Base-by-base conservation (phyloP, 2,329 filamentous ascomycete genomes). In the Penicillium sclerotiorum region DNA sequence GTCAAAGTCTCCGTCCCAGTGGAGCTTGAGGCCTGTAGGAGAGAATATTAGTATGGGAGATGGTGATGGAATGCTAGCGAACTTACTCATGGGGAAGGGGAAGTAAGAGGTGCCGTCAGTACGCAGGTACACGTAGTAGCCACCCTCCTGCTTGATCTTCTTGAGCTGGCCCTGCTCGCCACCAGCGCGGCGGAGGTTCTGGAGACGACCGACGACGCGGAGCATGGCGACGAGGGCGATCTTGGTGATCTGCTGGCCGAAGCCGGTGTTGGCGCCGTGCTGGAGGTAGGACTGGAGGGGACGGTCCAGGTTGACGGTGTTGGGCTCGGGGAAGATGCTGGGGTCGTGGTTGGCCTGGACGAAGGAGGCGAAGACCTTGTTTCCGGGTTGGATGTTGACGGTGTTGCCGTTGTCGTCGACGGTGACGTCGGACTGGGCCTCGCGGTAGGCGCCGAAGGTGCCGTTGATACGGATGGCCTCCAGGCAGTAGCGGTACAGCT, bases 391-490 rank as follows among this genome's bases (percentile, higher is more conserved):
- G 53, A 88, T 74, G 0, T 67, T 57, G 13, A 87, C 66, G n/a
- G 71, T 59, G 20, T 71, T 71, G 44, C 66, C 68, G 12, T 77
- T 77, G 49, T 85, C 80, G 21, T 83, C 77, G 41, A 83, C 74
- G 1, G 73, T 73, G 42, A 80, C 75, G 15, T 71, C 62, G 0
- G 63, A 67, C 0, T 76, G 69, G 2, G 80, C 81, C 47, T 82
- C 73, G 32, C 86, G 82, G 73, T 83, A 85, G 1, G 83, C 75
- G 8, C 81, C 80, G 47, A 83, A 82, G 0, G 81, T 82, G 9
- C 84, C 83, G 4, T 84, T 82, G 45, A 92, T 76, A 32, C 88
- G 84, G 47, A 88, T 79, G 13, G 84, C 88, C 68, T 90, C 90
- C 75, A 87, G 78, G 36, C 82, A 83, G 63, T 89, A 91, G 32